Percentiles rank a stretch among this genome's conserved stretches.
Evolutionary conservation across 305 asterid genomes (phyloP).

Genomic region (Fraxinus dipetala): DNA sequence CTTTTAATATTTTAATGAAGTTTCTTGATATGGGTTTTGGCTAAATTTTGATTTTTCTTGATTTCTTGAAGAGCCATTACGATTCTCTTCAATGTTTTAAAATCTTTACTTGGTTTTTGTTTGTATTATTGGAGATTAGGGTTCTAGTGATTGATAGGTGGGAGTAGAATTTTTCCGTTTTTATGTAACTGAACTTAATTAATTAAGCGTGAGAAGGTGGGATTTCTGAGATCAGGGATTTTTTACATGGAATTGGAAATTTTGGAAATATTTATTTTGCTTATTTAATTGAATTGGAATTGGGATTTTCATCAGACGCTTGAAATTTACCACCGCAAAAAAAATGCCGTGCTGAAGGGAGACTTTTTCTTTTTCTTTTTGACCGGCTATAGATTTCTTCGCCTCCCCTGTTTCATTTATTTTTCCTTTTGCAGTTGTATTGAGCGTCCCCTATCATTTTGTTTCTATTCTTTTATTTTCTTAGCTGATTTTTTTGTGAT

Average conservation of each 20-base stretch:
- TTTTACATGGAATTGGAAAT: not conserved
- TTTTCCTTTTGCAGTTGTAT: not conserved
- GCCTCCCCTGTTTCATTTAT: not conserved
- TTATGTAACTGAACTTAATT: not conserved
- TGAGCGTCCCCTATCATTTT: not conserved
- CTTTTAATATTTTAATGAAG: not conserved
- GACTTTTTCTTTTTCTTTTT: not conserved
- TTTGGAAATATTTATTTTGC: not conserved
- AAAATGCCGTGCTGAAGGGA: not conserved
- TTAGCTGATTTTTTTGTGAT: not conserved
- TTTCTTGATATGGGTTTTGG: not conserved
- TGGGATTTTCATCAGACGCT: not conserved
- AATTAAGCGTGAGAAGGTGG: not conserved
- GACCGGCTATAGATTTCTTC: not conserved
- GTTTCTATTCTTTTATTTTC: not conserved
- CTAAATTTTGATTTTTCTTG: not conserved
- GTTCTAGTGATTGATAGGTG: not conserved
- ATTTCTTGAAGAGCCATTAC: not conserved
- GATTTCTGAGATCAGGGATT: conserved; percentile 1
- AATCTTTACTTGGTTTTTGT: not conserved
- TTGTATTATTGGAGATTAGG: not conserved
- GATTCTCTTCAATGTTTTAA: not conserved
- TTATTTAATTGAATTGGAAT: not conserved
- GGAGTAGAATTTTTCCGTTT: not conserved
- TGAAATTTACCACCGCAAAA: not conserved